These are phyloP conservation scores for Saturnispora saitoi DNA, from an alignment of 805 yeast genomes.

Conservation along the genomic window DNA sequence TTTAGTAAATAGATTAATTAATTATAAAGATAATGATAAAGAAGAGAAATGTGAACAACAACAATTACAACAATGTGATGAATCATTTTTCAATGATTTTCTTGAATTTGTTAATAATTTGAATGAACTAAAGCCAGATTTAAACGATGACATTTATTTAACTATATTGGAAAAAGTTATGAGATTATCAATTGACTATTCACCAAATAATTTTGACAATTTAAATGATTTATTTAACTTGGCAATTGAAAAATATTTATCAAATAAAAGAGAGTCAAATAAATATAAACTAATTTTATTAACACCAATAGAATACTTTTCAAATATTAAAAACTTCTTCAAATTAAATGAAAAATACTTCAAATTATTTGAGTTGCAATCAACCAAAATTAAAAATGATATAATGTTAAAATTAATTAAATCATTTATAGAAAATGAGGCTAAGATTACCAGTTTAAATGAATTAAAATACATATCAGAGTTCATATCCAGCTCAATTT, in stretches of 20 bases:
- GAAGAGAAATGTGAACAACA: slow-evolving; percentile 13
- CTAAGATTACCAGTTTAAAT: slow-evolving; percentile 33
- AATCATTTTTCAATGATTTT: slow-evolving; percentile 47
- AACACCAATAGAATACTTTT: slow-evolving; percentile 40
- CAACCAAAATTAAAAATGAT: slow-evolving; percentile 41
- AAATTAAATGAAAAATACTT: slow-evolving; percentile 38
- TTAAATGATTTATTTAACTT: slow-evolving; percentile 54
- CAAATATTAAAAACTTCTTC: slow-evolving; percentile 27
- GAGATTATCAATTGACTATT: slow-evolving; percentile 51
- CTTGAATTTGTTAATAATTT: slow-evolving; percentile 56
- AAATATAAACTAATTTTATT: slow-evolving; percentile 32
- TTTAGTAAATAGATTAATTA: slow-evolving; percentile 62
- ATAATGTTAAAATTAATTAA: slow-evolving; percentile 57
- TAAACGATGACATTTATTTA: slow-evolving; percentile 60
- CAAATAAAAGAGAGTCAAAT: slow-evolving; percentile 23
- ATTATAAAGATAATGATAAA: slow-evolving; percentile 36
- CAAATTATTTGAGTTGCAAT: slow-evolving; percentile 47
- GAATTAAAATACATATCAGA: slow-evolving; percentile 55
- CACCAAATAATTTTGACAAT: slow-evolving; percentile 51
- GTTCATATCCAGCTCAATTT: slow-evolving; percentile 42
- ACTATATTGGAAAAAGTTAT: slow-evolving; percentile 58
- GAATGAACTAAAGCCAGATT: slow-evolving; percentile 48
- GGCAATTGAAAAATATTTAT: slow-evolving; percentile 34
- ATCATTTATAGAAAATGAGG: slow-evolving; percentile 37
- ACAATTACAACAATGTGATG: slow-evolving; percentile 4